These are phyloP conservation scores for Penicillium lagena DNA, from an alignment of 495 filamentous ascomycete species.

Conservation along the genomic window DNA sequence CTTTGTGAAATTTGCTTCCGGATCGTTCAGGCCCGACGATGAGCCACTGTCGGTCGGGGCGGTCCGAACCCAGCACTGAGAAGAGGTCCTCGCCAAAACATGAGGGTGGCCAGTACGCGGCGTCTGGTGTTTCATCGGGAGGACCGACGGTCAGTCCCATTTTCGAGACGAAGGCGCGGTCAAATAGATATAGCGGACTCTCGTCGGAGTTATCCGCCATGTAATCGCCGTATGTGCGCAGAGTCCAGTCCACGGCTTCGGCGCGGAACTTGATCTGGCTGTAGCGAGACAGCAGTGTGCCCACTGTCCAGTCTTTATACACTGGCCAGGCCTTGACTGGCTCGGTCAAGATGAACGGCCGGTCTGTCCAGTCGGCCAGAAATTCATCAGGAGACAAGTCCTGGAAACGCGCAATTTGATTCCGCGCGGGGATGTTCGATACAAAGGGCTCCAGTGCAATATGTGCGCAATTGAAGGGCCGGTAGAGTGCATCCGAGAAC, in stretches of 20 bases:
- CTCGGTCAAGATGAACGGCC: conserved; percentile 81
- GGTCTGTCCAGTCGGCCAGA: conserved; percentile 64
- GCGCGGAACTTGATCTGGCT: conserved; percentile 68
- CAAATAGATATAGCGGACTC: conserved; percentile 90
- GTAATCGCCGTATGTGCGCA: conserved; percentile 74
- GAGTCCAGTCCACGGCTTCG: conserved; percentile 89
- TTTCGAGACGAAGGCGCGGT: conserved; percentile 79
- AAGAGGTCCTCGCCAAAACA: conserved; percentile 92
- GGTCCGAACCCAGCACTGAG: conserved; percentile 66
- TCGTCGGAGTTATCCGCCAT: conserved; percentile 81
- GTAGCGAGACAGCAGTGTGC: conserved; percentile 57
- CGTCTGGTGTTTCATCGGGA: conserved; percentile 30
- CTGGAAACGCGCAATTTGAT: conserved; percentile 64
- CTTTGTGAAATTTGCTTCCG: conserved; percentile 94
- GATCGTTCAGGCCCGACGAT: conserved; percentile 87
- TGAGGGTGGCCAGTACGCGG: conserved; percentile 73
- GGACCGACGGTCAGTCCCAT: conserved; percentile 64
- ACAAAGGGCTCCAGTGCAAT: conserved; percentile 59
- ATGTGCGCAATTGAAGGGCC: conserved; percentile 86
- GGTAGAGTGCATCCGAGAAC: conserved; percentile 88
- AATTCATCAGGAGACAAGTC: conserved; percentile 71
- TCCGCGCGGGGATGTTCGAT: conserved; percentile 61
- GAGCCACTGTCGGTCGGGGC: conserved; percentile 88
- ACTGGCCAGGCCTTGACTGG: conserved; percentile 82
- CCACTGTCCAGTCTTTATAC: conserved; percentile 66